Evolutionary conservation across 305 asterid genomes (phyloP).

Genomic region (Plantago coronopus): DNA sequence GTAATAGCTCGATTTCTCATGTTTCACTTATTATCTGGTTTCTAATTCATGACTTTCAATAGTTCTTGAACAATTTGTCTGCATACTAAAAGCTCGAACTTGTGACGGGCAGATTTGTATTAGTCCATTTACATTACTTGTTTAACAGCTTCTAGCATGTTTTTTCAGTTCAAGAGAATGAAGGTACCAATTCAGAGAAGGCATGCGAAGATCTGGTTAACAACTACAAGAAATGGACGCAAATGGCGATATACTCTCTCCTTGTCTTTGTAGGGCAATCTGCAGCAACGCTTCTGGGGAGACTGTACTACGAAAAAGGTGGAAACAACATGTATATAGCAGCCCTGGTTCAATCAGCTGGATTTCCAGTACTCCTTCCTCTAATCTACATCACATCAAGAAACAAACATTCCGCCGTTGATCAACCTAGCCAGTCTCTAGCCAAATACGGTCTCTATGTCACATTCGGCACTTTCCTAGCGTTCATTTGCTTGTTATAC

Average conservation of each 20-base stretch:
- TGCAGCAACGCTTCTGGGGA: constrained; percentile 37
- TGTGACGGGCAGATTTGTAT: too few species aligned
- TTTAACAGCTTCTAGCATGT: too few species aligned
- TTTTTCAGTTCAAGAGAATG: constrained; percentile 19
- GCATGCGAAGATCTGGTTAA: neutral
- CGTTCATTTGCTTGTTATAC: constrained; percentile 24
- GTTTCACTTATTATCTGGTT: neutral
- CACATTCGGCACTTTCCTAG: constrained; percentile 28
- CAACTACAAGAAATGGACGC: constrained; percentile 31
- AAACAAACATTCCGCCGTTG: neutral
- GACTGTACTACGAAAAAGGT: constrained; percentile 45
- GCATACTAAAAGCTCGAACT: too few species aligned
- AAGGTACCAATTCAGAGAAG: constrained; percentile 2
- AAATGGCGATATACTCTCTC: constrained; percentile 27
- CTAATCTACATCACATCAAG: constrained; percentile 22
- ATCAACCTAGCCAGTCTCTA: constrained; percentile 14
- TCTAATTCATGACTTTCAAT: neutral
- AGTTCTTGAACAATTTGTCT: too few species aligned
- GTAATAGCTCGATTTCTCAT: too few species aligned
- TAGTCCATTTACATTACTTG: too few species aligned
- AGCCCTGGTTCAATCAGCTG: constrained; percentile 36
- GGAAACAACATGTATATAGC: constrained; percentile 47
- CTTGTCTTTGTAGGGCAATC: constrained; percentile 38
- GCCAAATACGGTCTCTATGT: constrained; percentile 24
- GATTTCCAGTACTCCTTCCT: constrained; percentile 45